Percentiles rank a stretch among this genome's conserved stretches.
Conservation (phyloP, 148 eudicot genomes). For the Chenopodium album region DNA sequence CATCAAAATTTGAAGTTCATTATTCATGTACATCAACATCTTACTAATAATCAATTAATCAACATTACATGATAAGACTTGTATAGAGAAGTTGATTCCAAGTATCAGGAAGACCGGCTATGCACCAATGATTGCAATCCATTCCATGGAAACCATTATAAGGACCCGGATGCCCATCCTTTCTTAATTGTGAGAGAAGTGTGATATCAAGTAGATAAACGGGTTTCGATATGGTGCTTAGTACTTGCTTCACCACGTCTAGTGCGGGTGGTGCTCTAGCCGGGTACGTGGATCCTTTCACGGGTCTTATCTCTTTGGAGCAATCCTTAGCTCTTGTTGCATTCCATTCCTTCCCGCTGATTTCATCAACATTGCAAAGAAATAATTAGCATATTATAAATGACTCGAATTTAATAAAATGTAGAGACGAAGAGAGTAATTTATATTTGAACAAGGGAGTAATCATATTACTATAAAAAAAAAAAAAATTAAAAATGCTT, state of each 20-base stretch:
- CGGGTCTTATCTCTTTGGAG: constrained; percentile 13
- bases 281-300: constrained; percentile 13
- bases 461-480: too few species aligned
- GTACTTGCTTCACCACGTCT: constrained; percentile 15
- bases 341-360: constrained; percentile 27
- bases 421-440: background rate
- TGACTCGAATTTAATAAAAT: too few species aligned
- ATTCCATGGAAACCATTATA: constrained; percentile 1
- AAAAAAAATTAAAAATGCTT: background rate
- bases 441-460: too few species aligned
- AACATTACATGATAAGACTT: background rate
- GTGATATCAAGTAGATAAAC: constrained; percentile 28
- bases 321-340: background rate
- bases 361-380: background rate
- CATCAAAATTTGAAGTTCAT: too few species aligned
- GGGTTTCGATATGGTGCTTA: constrained; percentile 24
- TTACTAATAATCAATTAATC: too few species aligned
- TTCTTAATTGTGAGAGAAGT: constrained; percentile 28
- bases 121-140: constrained; percentile 31
- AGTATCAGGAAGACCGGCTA: constrained; percentile 26
- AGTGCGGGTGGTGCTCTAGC: constrained; percentile 13
- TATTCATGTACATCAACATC: too few species aligned
- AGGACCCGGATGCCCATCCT: constrained; percentile 28
- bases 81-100: constrained; percentile 23
- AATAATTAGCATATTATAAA: too few species aligned